These are phyloP conservation scores for Chenopodium suecicum DNA, from an alignment of 148 eudicot genomes.

Conservation along the genomic window DNA sequence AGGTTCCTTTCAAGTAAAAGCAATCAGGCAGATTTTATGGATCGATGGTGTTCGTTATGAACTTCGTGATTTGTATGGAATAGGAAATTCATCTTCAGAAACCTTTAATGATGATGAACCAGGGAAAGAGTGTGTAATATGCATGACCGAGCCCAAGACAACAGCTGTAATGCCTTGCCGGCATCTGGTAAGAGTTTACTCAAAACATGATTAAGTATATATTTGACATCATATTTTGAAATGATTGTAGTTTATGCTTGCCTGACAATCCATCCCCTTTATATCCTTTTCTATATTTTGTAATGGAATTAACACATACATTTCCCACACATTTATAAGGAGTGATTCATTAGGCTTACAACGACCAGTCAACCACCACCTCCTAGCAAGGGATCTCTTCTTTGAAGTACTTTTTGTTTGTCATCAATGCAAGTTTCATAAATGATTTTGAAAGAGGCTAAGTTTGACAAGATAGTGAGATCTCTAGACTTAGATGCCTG, in stretches of 20 bases:
- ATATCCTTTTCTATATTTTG: not conserved
- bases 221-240: not conserved
- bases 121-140: constrained; percentile 82
- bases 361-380: not conserved
- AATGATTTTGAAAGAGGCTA: not conserved
- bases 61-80: constrained; percentile 79
- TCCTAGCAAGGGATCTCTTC: not conserved
- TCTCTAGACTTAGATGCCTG: not conserved
- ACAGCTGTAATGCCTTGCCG: constrained; percentile 85
- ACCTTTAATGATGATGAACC: constrained; percentile 51
- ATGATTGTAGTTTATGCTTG: not conserved
- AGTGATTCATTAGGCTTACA: not conserved
- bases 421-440: not conserved
- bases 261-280: not conserved
- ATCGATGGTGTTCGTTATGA: constrained; percentile 75
- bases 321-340: not conserved
- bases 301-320: not conserved
- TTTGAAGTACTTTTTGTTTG: not conserved
- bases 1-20: constrained; percentile 53
- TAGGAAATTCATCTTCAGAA: constrained; percentile 49
- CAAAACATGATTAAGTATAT: not conserved
- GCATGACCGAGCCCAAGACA: constrained; percentile 85
- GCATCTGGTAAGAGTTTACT: constrained; percentile 69
- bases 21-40: constrained; percentile 68
- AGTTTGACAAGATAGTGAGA: not conserved